Percentiles rank a stretch among this genome's conserved stretches.
Evolutionary conservation across 441 rosid genomes (phyloP).

Genomic region (Gossypium lobatum): DNA sequence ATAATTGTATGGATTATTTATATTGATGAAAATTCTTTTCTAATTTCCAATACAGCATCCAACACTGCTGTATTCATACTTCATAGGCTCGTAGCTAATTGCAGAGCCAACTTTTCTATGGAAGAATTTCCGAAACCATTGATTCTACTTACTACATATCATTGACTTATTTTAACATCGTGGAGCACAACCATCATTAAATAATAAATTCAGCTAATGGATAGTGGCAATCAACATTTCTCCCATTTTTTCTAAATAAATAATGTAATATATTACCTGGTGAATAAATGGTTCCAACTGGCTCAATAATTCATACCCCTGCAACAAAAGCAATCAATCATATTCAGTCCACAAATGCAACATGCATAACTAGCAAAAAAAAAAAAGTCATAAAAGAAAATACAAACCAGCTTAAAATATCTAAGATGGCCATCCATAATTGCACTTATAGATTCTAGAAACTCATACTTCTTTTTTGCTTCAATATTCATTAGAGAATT

Average conservation of each 20-base stretch:
- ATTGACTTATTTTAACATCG: slow-evolving; percentile 3
- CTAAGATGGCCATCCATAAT: slow-evolving; percentile 91
- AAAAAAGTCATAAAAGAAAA: slow-evolving; percentile 11
- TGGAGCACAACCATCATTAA: not conserved
- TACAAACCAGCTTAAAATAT: slow-evolving; percentile 76
- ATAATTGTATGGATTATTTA: not conserved
- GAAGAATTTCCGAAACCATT: not conserved
- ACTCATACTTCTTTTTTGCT: slow-evolving; percentile 86
- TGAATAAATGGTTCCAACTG: slow-evolving; percentile 84
- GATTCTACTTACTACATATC: not conserved
- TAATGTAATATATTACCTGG: slow-evolving; percentile 42
- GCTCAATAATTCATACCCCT: slow-evolving; percentile 77
- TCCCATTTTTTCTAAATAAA: not conserved
- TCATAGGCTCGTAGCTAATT: not conserved
- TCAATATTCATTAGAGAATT: slow-evolving; percentile 71
- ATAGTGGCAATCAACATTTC: not conserved
- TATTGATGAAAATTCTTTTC: not conserved
- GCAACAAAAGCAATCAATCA: slow-evolving; percentile 21
- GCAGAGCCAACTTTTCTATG: not conserved
- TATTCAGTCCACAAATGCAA: slow-evolving; percentile 1
- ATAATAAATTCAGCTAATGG: not conserved
- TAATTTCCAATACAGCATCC: not conserved
- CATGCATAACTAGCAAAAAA: not conserved
- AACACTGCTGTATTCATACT: not conserved
- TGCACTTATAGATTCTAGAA: slow-evolving; percentile 87